Conservation (phyloP, 2,329 filamentous ascomycete genomes). For the Ophiostoma australiae region DNA sequence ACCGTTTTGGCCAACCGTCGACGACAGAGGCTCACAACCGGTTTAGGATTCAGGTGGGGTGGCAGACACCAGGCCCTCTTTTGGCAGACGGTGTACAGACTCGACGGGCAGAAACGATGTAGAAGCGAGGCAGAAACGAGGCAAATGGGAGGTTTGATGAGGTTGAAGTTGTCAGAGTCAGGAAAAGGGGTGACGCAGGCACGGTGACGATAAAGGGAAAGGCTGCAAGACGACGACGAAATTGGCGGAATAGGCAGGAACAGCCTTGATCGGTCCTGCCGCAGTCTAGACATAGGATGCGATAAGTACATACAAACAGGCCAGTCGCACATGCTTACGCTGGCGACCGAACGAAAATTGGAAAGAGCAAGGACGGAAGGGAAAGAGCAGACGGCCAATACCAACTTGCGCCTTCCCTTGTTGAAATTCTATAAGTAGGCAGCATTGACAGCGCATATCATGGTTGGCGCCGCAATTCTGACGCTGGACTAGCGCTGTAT, state of each 20-base stretch:
- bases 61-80: background rate
- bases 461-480: background rate
- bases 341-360: background rate
- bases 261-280: conserved; percentile 10
- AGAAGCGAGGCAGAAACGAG: conserved; percentile 6
- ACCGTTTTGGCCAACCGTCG: conserved; percentile 12
- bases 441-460: background rate
- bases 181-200: background rate
- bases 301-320: background rate
- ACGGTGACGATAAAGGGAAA: background rate
- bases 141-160: background rate
- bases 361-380: background rate
- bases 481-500: background rate
- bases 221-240: background rate
- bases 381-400: background rate
- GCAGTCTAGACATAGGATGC: background rate
- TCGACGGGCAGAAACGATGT: background rate
- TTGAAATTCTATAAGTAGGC: background rate
- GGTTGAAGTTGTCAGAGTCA: background rate
- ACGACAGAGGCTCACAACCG: background rate
- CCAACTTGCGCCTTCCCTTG: background rate
- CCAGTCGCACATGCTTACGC: background rate
- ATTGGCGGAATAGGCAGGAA: background rate
- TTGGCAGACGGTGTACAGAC: background rate
- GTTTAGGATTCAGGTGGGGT: background rate